Conservation (phyloP, 2,329 filamentous ascomycete species). For the Aspergillus proliferans region DNA sequence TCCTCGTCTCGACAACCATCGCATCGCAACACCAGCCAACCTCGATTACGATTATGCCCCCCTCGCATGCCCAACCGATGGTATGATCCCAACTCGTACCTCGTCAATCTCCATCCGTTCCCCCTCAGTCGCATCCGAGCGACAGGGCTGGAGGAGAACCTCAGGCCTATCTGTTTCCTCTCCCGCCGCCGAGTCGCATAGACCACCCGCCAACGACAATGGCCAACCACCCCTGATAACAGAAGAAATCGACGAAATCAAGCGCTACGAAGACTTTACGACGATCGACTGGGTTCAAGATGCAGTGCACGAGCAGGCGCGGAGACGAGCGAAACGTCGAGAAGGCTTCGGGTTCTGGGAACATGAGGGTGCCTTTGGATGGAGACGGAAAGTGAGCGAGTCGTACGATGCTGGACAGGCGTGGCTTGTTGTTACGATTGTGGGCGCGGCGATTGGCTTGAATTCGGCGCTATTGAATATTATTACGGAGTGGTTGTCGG, state of each 20-base stretch:
- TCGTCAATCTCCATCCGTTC: constrained; percentile 26
- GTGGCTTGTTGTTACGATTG: constrained; percentile 94
- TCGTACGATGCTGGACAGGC: constrained; percentile 94
- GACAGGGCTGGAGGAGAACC: constrained; percentile 34
- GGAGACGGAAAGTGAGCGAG: constrained; percentile 74
- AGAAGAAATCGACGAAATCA: constrained; percentile 96
- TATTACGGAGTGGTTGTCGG: constrained; percentile 90
- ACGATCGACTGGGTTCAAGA: constrained; percentile 98
- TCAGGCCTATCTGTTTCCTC: constrained; percentile 51
- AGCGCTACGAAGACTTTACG: constrained; percentile 97
- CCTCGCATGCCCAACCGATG: constrained; percentile 24
- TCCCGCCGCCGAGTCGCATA: constrained; percentile 52
- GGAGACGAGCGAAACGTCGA: constrained; percentile 68
- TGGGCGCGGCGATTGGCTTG: constrained; percentile 82
- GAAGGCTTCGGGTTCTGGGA: constrained; percentile 68
- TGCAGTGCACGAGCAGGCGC: constrained; percentile 79
- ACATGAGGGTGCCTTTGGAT: constrained; percentile 61
- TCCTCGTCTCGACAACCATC: neutral
- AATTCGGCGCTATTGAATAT: constrained; percentile 94
- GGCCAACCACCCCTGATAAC: constrained; percentile 63
- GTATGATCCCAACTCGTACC: constrained; percentile 36
- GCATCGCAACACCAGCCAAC: constrained; percentile 3
- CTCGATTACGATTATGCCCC: constrained; percentile 26
- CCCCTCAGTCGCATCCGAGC: constrained; percentile 26
- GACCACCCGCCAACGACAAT: constrained; percentile 45